phyloP scores from a whole-genome alignment of 2,329 filamentous ascomycete species.

The Ophiostoma tasmaniense region DNA sequence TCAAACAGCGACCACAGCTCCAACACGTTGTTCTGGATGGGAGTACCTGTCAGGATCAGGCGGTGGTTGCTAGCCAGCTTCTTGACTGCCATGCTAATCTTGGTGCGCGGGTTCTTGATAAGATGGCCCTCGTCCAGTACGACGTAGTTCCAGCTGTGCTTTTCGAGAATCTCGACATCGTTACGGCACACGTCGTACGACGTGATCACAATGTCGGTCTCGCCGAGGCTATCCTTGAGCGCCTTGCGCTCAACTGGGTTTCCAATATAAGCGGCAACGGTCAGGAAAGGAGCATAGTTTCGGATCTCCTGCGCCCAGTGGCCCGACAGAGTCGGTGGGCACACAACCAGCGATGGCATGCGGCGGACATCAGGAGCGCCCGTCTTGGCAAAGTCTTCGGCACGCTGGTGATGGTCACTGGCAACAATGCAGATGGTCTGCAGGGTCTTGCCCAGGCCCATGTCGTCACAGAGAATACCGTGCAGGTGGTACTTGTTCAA shows the following conservation, averaged over 20 bases:
- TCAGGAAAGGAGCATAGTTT: conserved; percentile 89
- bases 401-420: conserved; percentile 89
- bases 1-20: conserved; percentile 98
- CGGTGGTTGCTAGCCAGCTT: conserved; percentile 83
- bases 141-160: conserved; percentile 89
- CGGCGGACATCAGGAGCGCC: conserved; percentile 67
- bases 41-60: conserved; percentile 90
- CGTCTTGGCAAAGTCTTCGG: conserved; percentile 81
- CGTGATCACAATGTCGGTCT: conserved; percentile 89
- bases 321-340: conserved; percentile 88
- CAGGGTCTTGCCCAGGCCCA: conserved; percentile 95
- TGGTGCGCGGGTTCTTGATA: conserved; percentile 97
- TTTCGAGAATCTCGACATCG: conserved; percentile 74
- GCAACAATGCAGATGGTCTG: conserved; percentile 97
- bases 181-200: conserved; percentile 98
- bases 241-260: conserved; percentile 71
- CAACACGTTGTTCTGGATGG: conserved; percentile 95
- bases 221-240: conserved; percentile 59
- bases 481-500: conserved; percentile 97
- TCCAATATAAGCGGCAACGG: conserved; percentile 82
- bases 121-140: conserved; percentile 95
- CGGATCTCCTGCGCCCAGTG: conserved; percentile 99
- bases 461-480: conserved; percentile 96
- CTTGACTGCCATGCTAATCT: conserved; percentile 91
- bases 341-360: conserved; percentile 87